These are phyloP conservation scores for Alternaria sp. DNA, from an alignment of 2,329 filamentous ascomycete species.

Conservation along the genomic window DNA sequence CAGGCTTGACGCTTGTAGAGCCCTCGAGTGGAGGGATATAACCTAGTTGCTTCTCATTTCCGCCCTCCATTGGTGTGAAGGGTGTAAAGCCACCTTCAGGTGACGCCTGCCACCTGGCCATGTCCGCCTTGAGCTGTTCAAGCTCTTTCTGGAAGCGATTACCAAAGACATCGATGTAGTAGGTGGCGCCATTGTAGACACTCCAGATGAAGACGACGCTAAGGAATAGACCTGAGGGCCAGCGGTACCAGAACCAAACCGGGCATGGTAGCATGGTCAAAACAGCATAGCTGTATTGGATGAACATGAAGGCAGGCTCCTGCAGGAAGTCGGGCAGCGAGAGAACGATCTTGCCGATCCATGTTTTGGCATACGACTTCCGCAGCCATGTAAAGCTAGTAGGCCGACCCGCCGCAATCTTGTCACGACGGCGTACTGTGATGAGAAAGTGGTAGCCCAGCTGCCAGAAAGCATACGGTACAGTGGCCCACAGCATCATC, in stretches of 20 bases:
- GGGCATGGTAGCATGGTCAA: constrained; percentile 94
- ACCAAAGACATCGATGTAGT: constrained; percentile 98
- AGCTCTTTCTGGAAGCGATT: constrained; percentile 96
- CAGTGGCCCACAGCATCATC: constrained; percentile 94
- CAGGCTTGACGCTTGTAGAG: constrained; percentile 32
- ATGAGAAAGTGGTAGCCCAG: constrained; percentile 93
- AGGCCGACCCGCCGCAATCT: constrained; percentile 93
- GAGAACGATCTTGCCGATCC: constrained; percentile 86
- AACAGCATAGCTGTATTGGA: constrained; percentile 91
- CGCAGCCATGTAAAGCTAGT: constrained; percentile 98
- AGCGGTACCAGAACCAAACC: constrained; percentile 90
- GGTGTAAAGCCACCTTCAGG: constrained; percentile 38
- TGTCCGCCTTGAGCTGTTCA: constrained; percentile 86
- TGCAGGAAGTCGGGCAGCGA: constrained; percentile 78
- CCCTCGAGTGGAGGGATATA: constrained; percentile 43
- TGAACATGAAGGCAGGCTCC: constrained; percentile 92
- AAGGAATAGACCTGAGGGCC: constrained; percentile 80
- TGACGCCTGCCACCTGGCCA: constrained; percentile 79
- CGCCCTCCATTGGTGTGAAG: constrained; percentile 33
- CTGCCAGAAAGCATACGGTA: constrained; percentile 95
- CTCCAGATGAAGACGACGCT: constrained; percentile 89
- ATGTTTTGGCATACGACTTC: constrained; percentile 86
- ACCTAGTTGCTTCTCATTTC: constrained; percentile 36
- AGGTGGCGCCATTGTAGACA: constrained; percentile 95
- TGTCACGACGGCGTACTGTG: constrained; percentile 89